These are phyloP conservation scores for Penicillium corylophilum DNA, from an alignment of 2,329 filamentous ascomycete genomes.

Conservation along the genomic window DNA sequence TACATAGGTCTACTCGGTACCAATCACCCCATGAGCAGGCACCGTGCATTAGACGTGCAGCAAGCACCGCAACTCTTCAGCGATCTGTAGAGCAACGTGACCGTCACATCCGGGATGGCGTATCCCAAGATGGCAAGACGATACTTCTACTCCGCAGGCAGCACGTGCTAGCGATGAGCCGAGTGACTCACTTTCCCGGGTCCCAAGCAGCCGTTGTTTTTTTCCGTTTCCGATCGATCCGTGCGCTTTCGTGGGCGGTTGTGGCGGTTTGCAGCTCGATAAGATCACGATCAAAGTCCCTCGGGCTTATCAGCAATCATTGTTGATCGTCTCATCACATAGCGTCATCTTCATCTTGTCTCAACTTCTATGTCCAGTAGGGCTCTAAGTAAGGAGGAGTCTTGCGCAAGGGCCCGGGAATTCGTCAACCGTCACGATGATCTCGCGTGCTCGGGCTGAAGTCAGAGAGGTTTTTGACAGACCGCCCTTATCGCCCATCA, in stretches of 20 bases:
- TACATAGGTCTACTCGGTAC: background rate
- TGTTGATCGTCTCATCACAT: background rate
- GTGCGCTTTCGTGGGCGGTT: conserved; percentile 24
- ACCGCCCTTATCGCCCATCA: conserved; percentile 8
- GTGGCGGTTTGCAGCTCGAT: conserved; percentile 18
- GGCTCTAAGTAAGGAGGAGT: conserved; percentile 5
- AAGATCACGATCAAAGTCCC: conserved; percentile 8
- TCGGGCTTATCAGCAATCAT: conserved; percentile 19
- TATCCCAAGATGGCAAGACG: background rate
- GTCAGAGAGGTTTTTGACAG: conserved; percentile 10
- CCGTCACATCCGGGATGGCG: background rate
- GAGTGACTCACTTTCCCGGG: background rate
- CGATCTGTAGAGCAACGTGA: background rate
- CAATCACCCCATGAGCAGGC: background rate
- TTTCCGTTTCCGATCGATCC: conserved; percentile 15
- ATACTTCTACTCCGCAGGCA: background rate
- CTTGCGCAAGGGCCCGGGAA: conserved; percentile 8
- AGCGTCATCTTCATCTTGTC: conserved; percentile 2
- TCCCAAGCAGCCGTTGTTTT: background rate
- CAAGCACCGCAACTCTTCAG: background rate
- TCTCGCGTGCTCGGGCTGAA: conserved; percentile 16
- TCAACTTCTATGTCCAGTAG: background rate
- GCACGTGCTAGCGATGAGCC: background rate
- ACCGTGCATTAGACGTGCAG: background rate
- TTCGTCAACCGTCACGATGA: conserved; percentile 1